A percentile compares a stretch with the other conserved stretches of the same genome.
These are phyloP conservation scores for Blastocystis sp. DNA, from an alignment of 352 stramenopile genomes.

Conservation along the genomic window DNA sequence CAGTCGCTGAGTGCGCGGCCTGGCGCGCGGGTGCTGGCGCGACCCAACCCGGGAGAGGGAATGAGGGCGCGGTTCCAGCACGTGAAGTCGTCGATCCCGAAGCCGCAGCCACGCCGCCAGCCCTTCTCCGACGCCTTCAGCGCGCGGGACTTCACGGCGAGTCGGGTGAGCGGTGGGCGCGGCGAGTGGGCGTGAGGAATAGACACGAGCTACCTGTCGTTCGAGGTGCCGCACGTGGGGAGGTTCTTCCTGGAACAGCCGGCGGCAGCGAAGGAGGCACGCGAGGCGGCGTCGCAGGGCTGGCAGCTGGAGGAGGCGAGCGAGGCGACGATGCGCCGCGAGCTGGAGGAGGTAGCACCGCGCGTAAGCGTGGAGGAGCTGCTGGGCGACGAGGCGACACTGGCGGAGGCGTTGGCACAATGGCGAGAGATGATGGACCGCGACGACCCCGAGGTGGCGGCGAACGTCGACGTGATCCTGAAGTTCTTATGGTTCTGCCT, in stretches of 20 bases:
- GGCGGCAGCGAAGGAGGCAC: neutral
- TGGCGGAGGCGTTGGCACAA: neutral
- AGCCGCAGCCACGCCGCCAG: neutral
- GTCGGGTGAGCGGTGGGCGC: neutral
- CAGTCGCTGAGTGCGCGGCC: neutral
- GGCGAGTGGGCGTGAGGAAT: neutral
- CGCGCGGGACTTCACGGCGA: neutral
- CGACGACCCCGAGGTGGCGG: neutral
- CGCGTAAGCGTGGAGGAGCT: neutral
- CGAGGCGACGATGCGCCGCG: neutral
- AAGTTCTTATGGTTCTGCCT: conserved; percentile 7
- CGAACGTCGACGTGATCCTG: conserved; percentile 31
- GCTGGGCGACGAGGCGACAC: neutral
- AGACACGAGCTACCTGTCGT: neutral
- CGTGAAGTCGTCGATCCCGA: conserved; percentile 52
- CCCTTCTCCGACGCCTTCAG: neutral
- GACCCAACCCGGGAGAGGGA: conserved; percentile 34
- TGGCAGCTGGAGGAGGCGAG: neutral
- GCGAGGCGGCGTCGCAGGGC: neutral
- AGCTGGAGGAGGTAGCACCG: neutral
- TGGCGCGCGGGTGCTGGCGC: conserved; percentile 4
- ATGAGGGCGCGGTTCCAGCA: conserved; percentile 34
- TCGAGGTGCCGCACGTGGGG: neutral
- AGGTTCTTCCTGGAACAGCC: neutral
- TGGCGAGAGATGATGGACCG: neutral